These are phyloP conservation scores for Alternaria postmessia DNA, from an alignment of 2,329 filamentous ascomycete genomes.

Conservation along the genomic window DNA sequence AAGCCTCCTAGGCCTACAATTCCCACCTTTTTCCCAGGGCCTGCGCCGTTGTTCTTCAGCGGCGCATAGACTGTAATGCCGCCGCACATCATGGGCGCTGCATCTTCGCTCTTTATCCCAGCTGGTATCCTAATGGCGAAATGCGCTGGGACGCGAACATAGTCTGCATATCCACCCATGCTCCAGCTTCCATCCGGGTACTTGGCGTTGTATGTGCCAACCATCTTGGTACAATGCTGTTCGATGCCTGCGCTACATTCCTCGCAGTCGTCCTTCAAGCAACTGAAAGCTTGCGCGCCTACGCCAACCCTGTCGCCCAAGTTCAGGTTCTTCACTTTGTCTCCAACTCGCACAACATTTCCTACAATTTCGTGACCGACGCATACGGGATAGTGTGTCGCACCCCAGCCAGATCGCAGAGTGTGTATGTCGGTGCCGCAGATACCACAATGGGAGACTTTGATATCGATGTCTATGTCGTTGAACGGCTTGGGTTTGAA, in stretches of 20 bases:
- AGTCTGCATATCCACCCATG: constrained; percentile 70
- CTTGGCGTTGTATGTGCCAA: constrained; percentile 67
- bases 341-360: constrained; percentile 48
- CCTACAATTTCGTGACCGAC: constrained; percentile 56
- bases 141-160: constrained; percentile 63
- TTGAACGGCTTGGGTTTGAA: constrained; percentile 55
- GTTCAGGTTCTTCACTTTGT: constrained; percentile 56
- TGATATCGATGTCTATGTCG: constrained; percentile 46
- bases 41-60: constrained; percentile 70
- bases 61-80: constrained; percentile 79
- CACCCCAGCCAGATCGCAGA: constrained; percentile 54
- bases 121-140: constrained; percentile 69
- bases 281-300: constrained; percentile 59
- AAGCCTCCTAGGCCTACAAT: constrained; percentile 77
- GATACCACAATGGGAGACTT: constrained; percentile 44
- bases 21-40: constrained; percentile 74
- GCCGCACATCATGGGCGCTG: constrained; percentile 78
- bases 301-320: constrained; percentile 68
- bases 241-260: constrained; percentile 60
- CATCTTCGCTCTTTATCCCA: constrained; percentile 57
- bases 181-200: constrained; percentile 67
- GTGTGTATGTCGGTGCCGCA: constrained; percentile 52
- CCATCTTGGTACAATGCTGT: constrained; percentile 56
- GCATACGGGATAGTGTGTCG: constrained; percentile 55
- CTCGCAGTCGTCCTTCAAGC: constrained; percentile 59